A percentile compares a stretch with the other conserved stretches of the same genome.
These are phyloP conservation scores for Globisporangium paddicum DNA, from an alignment of 352 stramenopile species.

Conservation along the genomic window DNA sequence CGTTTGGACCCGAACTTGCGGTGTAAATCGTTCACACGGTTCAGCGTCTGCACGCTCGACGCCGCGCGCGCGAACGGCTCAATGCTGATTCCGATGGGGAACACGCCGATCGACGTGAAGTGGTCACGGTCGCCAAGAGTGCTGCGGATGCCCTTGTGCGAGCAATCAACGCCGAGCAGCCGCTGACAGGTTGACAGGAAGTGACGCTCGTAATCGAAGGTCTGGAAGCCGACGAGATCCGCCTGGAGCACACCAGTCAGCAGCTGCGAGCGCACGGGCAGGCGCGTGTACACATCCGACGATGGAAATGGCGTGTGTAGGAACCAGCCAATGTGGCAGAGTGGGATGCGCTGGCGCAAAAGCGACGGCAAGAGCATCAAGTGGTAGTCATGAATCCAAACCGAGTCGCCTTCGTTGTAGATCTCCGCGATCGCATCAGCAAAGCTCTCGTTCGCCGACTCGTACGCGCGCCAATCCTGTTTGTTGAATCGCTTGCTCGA, in stretches of 20 bases:
- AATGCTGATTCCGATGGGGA: constrained; percentile 83
- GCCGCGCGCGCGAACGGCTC: constrained; percentile 72
- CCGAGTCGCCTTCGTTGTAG: constrained; percentile 85
- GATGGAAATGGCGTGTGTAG: constrained; percentile 87
- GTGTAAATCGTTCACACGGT: constrained; percentile 67
- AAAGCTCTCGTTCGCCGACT: constrained; percentile 85
- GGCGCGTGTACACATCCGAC: constrained; percentile 80
- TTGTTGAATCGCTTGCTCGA: constrained; percentile 82
- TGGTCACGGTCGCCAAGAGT: constrained; percentile 64
- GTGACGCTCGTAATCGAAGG: constrained; percentile 88
- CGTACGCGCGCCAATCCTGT: constrained; percentile 86
- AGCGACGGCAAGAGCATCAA: constrained; percentile 87
- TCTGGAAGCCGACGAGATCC: constrained; percentile 85
- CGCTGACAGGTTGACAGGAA: constrained; percentile 84
- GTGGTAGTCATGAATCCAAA: constrained; percentile 91
- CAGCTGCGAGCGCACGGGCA: constrained; percentile 75
- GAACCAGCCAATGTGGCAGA: constrained; percentile 83
- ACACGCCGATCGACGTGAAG: constrained; percentile 86
- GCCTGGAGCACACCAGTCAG: constrained; percentile 76
- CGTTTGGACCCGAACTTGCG: constrained; percentile 75
- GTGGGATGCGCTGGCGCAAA: constrained; percentile 67
- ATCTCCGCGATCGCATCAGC: constrained; percentile 81
- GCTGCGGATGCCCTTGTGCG: constrained; percentile 75
- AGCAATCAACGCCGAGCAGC: constrained; percentile 63
- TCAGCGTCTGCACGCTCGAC: constrained; percentile 46